A percentile compares a stretch with the other conserved stretches of the same genome.
phyloP scores from a whole-genome alignment of 495 filamentous ascomycete genomes.

The Margaritispora aquatica region DNA sequence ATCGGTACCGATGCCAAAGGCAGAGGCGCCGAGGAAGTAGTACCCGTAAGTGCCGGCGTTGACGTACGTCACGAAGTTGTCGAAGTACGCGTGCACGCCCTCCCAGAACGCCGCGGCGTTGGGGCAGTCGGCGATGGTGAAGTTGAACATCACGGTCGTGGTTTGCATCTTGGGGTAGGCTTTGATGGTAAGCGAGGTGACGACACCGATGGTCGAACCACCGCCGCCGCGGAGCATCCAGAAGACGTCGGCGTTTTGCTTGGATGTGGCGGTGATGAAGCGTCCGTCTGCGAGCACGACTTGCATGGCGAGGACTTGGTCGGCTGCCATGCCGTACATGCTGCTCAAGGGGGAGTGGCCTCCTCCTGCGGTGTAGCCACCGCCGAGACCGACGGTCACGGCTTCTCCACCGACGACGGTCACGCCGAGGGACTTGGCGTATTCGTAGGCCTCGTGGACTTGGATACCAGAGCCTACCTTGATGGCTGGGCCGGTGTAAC shows the following conservation, averaged over 20 bases:
- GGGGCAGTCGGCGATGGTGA: background rate
- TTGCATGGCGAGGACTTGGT: constrained; percentile 55
- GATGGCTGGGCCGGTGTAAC: constrained; percentile 35
- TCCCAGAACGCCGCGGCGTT: background rate
- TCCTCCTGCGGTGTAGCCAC: constrained; percentile 56
- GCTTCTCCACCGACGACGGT: constrained; percentile 47
- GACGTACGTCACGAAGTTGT: constrained; percentile 2
- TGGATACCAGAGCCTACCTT: constrained; percentile 51
- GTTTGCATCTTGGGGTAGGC: constrained; percentile 3
- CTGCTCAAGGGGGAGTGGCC: constrained; percentile 51
- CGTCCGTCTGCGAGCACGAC: constrained; percentile 49
- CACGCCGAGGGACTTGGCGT: constrained; percentile 37
- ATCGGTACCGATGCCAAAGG: constrained; percentile 9
- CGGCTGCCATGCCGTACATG: constrained; percentile 50
- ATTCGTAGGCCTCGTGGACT: constrained; percentile 43
- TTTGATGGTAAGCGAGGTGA: constrained; percentile 12
- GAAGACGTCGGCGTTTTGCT: constrained; percentile 53
- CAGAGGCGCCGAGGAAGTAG: constrained; percentile 26
- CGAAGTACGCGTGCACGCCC: constrained; percentile 2
- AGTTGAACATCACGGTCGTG: constrained; percentile 12
- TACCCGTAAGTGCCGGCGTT: constrained; percentile 46
- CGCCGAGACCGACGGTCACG: constrained; percentile 22
- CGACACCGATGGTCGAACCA: constrained; percentile 15
- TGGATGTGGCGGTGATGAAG: constrained; percentile 44
- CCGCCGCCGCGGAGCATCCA: constrained; percentile 60